These are phyloP conservation scores for Epichloe uncinata DNA, from an alignment of 2,329 filamentous ascomycete species.

Conservation along the genomic window DNA sequence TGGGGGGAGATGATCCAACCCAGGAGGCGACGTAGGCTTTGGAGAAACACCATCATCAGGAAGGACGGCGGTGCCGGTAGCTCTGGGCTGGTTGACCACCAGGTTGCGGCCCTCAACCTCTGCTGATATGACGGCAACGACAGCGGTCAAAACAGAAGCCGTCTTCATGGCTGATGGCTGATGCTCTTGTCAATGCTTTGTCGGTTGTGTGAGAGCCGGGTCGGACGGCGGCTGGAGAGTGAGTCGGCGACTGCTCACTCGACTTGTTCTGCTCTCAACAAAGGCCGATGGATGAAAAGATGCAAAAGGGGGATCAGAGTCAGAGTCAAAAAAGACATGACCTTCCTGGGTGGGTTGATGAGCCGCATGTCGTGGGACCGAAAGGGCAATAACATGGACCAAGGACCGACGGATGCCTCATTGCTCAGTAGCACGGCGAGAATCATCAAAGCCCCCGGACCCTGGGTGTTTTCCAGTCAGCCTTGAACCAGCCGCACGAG, in stretches of 20 bases:
- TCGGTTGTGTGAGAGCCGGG: neutral
- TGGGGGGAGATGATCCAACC: slow-evolving; percentile 18
- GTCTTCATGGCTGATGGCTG: slow-evolving; percentile 14
- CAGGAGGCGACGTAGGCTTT: slow-evolving; percentile 27
- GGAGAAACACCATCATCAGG: slow-evolving; percentile 23
- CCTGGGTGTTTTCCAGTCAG: neutral
- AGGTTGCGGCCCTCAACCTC: slow-evolving; percentile 17
- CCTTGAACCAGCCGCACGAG: neutral
- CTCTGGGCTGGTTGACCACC: slow-evolving; percentile 14
- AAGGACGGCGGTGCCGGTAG: slow-evolving; percentile 22
- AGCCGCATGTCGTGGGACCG: too few relatives aligned
- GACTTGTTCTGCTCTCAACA: neutral
- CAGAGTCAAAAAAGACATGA: neutral
- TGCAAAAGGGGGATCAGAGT: neutral
- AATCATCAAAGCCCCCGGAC: neutral
- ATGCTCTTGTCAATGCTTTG: neutral
- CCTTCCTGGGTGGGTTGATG: too few relatives aligned
- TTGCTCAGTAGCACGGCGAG: neutral
- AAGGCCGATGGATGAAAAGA: neutral
- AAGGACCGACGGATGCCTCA: neutral
- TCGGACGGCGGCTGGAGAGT: neutral
- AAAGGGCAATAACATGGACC: too few relatives aligned
- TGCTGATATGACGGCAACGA: neutral
- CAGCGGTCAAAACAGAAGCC: slow-evolving; percentile 16
- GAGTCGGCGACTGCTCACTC: neutral